phyloP scores from a whole-genome alignment of 2,329 filamentous ascomycete species.

The Trematosphaeria pertusa region DNA sequence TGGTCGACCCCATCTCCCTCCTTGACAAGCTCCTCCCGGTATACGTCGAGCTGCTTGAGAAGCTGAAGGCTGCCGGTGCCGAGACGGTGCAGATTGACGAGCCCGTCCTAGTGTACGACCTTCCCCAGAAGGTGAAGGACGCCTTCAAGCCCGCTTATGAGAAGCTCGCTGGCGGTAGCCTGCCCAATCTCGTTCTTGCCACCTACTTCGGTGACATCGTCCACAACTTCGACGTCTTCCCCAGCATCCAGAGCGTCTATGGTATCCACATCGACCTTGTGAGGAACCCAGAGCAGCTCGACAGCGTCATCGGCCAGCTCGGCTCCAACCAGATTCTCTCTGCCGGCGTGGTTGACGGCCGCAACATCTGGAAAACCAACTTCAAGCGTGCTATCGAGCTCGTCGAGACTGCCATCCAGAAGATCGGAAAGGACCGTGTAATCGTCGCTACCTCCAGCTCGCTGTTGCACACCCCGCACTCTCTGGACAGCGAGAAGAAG shows the following conservation, averaged over 20 bases:
- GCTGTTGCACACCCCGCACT: slow-evolving; percentile 98
- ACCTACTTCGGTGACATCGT: slow-evolving; percentile 99
- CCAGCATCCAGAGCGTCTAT: slow-evolving; percentile 74
- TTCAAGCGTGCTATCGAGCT: slow-evolving; percentile 92
- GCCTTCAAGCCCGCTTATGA: slow-evolving; percentile 98
- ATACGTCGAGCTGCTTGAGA: slow-evolving; percentile 89
- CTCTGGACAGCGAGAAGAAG: slow-evolving; percentile 98
- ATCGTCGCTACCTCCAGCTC: slow-evolving; percentile 97
- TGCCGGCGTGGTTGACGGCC: slow-evolving; percentile 94
- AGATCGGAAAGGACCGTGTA: slow-evolving; percentile 96
- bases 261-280: slow-evolving; percentile 95
- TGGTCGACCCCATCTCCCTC: slow-evolving; percentile 90
- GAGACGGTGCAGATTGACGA: slow-evolving; percentile 98
- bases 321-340: slow-evolving; percentile 91
- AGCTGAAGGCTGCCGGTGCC: slow-evolving; percentile 95
- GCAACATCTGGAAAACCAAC: slow-evolving; percentile 99
- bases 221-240: slow-evolving; percentile 94
- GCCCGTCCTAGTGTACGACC: slow-evolving; percentile 94
- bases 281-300: slow-evolving; percentile 97
- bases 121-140: slow-evolving; percentile 87
- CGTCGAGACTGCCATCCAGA: slow-evolving; percentile 88
- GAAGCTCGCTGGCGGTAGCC: slow-evolving; percentile 80
- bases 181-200: slow-evolving; percentile 87
- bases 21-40: slow-evolving; percentile 92
- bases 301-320: slow-evolving; percentile 80